These are phyloP conservation scores for Trichoderma erinaceum DNA, from an alignment of 495 filamentous ascomycete genomes.

Conservation along the genomic window DNA sequence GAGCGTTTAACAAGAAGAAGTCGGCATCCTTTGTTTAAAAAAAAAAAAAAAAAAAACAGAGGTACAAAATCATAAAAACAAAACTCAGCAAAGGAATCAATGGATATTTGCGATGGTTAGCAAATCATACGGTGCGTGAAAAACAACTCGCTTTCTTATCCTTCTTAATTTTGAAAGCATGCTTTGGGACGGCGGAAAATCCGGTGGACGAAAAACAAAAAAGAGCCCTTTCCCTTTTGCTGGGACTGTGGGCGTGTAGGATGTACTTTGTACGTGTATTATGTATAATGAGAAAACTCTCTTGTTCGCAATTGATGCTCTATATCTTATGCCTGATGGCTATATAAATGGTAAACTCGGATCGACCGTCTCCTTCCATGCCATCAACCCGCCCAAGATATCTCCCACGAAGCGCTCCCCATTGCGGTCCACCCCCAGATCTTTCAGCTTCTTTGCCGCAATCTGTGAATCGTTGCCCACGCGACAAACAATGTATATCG, in stretches of 20 bases:
- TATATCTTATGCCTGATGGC: conserved; percentile 33
- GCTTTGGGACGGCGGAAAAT: not conserved
- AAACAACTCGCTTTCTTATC: not conserved
- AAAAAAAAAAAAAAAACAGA: not conserved
- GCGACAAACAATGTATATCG: conserved; percentile 75
- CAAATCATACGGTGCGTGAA: not conserved
- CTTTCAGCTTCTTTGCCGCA: conserved; percentile 62
- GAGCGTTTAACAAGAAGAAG: conserved; percentile 86
- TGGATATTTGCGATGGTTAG: not conserved
- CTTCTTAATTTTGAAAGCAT: not conserved
- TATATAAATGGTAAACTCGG: conserved; percentile 55
- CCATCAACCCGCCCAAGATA: conserved; percentile 70
- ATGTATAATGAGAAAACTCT: conserved; percentile 12
- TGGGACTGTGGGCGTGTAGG: conserved; percentile 2
- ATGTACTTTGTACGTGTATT: conserved; percentile 8
- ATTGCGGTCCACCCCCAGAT: conserved; percentile 51
- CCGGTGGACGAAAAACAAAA: not conserved
- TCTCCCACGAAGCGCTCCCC: conserved; percentile 63
- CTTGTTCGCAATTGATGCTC: not conserved
- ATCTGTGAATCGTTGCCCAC: conserved; percentile 87
- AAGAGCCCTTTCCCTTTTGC: not conserved
- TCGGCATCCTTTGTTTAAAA: conserved; percentile 52
- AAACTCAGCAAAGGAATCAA: not conserved
- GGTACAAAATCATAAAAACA: not conserved
- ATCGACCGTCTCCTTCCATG: conserved; percentile 81